Evolutionary conservation across 805 yeast species (phyloP).

Genomic region (Barnettozyma wickerhamii): DNA sequence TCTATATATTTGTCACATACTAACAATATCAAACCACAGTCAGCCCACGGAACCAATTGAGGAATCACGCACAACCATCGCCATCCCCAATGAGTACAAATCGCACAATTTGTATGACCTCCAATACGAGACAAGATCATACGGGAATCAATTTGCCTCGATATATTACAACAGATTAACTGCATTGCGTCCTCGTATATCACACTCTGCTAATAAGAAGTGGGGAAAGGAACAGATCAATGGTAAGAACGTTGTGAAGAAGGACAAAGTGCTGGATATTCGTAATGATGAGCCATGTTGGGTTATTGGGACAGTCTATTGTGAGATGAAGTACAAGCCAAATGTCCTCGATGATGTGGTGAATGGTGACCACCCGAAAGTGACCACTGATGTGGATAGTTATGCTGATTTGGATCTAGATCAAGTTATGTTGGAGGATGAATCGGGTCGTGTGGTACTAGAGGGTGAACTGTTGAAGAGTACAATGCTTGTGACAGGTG

Average conservation of each 20-base stretch:
- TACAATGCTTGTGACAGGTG: conserved; percentile 77
- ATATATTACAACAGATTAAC: conserved; percentile 52
- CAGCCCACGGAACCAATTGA: conserved; percentile 2
- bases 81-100: conserved; percentile 13
- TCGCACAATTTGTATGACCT: conserved; percentile 14
- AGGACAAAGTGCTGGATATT: conserved; percentile 58
- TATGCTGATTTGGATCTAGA: conserved; percentile 56
- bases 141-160: conserved; percentile 53
- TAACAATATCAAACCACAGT: neutral
- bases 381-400: conserved; percentile 32
- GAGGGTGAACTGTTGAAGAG: conserved; percentile 54
- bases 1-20: neutral
- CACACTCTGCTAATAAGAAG: conserved; percentile 40
- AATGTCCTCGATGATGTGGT: conserved; percentile 81
- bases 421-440: conserved; percentile 80
- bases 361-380: conserved; percentile 29
- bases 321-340: conserved; percentile 82
- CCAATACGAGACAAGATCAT: conserved; percentile 35
- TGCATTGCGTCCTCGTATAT: conserved; percentile 42
- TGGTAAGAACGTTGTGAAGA: conserved; percentile 33
- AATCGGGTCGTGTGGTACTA: conserved; percentile 78
- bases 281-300: conserved; percentile 60
- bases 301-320: conserved; percentile 83
- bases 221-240: conserved; percentile 52
- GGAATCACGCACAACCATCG: neutral